Base-by-base conservation (phyloP, 2,329 filamentous ascomycete species). In the Sporothrix euskadiensis region DNA sequence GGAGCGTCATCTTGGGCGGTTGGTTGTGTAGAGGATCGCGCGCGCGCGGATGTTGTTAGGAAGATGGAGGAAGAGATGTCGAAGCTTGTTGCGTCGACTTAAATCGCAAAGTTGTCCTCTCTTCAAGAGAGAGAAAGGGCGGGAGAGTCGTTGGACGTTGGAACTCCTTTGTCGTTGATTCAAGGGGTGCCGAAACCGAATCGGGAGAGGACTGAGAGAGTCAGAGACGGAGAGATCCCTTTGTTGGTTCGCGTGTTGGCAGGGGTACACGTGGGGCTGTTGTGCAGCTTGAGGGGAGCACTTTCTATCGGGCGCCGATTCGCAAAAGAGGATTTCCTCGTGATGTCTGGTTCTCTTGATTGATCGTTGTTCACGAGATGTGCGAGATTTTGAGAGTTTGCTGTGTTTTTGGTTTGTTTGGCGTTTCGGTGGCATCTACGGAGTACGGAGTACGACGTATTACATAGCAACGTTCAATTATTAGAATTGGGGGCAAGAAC, bases 1-100 rank as follows among this genome's bases (percentile, higher is more conserved):
- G 88, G 84, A 92, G 86, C 81, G 89, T 88, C 77, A 77, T 77
- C 39, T 72, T 69, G 69, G 54, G 44, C 59, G 65, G 56, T 56
- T 19, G 35, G 3, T 52, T 68, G 26, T 52, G 44, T 35, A 22
- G 44, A n/a, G 35, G 65, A 16, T 35, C 52, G 63, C 41, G 63
- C 63, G 63, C 52, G 65, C 65, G 65, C 65, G 7, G 65, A 9
- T 49, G 16, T 26, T 32, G 14, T 49, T 35, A 12, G 47, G 9
- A 30, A 7, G 44, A 49, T 12, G 52, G 4, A 3, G 16, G 44
- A 14, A 32, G 12, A 52, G 26, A 35, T 16, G 61, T 30, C 10
- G 39, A 66, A 44, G 65, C 39, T 63, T 19, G 26, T 8, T 61
- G 57, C 8, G 44, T 68, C 44, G 44, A 49, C 14, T 9, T 3